These are phyloP conservation scores for Neohortaea acidophila DNA, from an alignment of 495 filamentous ascomycete genomes.

Conservation along the genomic window DNA sequence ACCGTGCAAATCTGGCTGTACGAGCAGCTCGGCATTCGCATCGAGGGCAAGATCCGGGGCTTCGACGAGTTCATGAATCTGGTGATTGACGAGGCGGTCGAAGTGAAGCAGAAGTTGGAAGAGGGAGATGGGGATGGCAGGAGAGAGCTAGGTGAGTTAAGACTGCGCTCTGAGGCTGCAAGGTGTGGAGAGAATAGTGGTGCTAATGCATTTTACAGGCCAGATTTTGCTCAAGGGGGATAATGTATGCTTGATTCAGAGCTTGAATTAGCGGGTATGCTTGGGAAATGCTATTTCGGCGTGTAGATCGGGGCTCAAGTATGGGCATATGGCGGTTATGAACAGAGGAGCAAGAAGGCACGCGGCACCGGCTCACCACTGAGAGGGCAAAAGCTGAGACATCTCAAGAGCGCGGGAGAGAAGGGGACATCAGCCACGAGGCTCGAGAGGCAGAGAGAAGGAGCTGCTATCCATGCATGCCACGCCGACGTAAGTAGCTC, in stretches of 20 bases:
- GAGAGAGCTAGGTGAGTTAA: constrained; percentile 56
- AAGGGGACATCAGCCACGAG: too few relatives aligned
- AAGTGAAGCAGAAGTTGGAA: constrained; percentile 62
- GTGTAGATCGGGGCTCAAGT: too few relatives aligned
- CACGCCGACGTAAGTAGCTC: constrained; percentile 1
- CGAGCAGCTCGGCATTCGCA: constrained; percentile 83
- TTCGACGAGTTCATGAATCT: constrained; percentile 99
- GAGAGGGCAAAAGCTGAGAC: too few relatives aligned
- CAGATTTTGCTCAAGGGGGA: constrained; percentile 96
- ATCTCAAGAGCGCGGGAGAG: too few relatives aligned
- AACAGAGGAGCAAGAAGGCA: too few relatives aligned
- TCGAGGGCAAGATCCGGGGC: constrained; percentile 89
- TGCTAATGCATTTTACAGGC: constrained; percentile 35
- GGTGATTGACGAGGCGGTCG: constrained; percentile 86
- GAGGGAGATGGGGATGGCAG: constrained; percentile 41
- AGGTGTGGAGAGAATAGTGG: neutral
- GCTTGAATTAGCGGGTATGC: constrained; percentile 29
- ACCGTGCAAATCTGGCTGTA: constrained; percentile 91
- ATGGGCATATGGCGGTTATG: too few relatives aligned
- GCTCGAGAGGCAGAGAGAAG: too few relatives aligned
- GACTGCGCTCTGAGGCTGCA: neutral
- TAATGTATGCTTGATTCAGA: constrained; percentile 45
- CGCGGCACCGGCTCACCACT: too few relatives aligned
- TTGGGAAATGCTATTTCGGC: too few relatives aligned
- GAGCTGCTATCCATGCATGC: too few relatives aligned